A percentile compares a stretch with the other conserved stretches of the same genome.
phyloP scores from a whole-genome alignment of 2,329 filamentous ascomycete species.

The Apiospora aurea region DNA sequence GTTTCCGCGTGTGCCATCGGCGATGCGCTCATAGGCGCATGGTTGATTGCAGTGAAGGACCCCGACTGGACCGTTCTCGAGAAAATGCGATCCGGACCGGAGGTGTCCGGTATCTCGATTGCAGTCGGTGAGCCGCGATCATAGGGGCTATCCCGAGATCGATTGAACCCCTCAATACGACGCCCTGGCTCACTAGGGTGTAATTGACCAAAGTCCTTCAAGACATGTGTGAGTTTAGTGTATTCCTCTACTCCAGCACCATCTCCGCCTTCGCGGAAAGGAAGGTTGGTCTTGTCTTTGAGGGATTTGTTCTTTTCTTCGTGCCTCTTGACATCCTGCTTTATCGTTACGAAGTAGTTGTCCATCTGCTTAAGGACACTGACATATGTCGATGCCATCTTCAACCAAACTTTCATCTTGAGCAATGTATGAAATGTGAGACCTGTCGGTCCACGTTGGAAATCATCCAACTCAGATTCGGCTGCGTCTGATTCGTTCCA shows the following conservation, averaged over 20 bases:
- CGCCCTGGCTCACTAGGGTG: conserved; percentile 42
- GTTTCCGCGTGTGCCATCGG: conserved; percentile 1
- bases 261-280: conserved; percentile 49
- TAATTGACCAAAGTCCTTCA: conserved; percentile 54
- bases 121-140: conserved; percentile 41
- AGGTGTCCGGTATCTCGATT: conserved; percentile 33
- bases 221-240: conserved; percentile 45
- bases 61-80: conserved; percentile 41
- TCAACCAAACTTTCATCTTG: conserved; percentile 58
- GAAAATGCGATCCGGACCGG: conserved; percentile 34
- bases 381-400: conserved; percentile 65
- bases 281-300: conserved; percentile 41
- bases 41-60: conserved; percentile 51
- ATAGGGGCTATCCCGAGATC: conserved; percentile 40
- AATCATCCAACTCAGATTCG: conserved; percentile 37
- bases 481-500: conserved; percentile 40
- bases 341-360: conserved; percentile 58
- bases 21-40: conserved; percentile 27
- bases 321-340: conserved; percentile 53
- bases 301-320: conserved; percentile 35
- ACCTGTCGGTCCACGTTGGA: conserved; percentile 51
- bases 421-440: conserved; percentile 58
- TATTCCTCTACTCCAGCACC: conserved; percentile 65
- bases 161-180: conserved; percentile 36
- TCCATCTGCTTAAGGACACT: conserved; percentile 61